Evolutionary conservation across 768 basidiomycete species (phyloP).

Genomic region (Punctularia strigosozonata): DNA sequence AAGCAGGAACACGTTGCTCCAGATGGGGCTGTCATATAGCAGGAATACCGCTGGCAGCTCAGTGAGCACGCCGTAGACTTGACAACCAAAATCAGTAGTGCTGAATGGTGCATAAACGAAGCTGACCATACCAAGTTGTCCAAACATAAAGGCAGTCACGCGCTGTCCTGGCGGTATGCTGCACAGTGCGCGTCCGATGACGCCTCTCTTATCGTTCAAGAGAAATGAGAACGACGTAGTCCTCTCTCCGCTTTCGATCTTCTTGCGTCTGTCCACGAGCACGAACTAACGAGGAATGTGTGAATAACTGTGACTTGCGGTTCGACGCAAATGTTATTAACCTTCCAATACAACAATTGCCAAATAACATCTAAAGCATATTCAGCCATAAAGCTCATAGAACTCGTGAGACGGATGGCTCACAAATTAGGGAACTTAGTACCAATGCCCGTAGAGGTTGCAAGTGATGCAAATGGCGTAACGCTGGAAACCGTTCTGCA

Average conservation of each 20-base stretch:
- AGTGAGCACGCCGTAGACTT: slow-evolving; percentile 78
- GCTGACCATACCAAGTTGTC: slow-evolving; percentile 56
- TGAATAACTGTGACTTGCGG: neutral
- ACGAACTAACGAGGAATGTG: slow-evolving; percentile 44
- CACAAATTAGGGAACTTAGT: slow-evolving; percentile 76
- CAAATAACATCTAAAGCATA: slow-evolving; percentile 66
- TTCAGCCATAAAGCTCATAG: slow-evolving; percentile 9
- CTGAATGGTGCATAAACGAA: slow-evolving; percentile 4
- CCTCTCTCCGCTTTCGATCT: slow-evolving; percentile 86
- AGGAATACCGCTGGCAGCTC: slow-evolving; percentile 78
- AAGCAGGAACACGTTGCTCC: slow-evolving; percentile 71
- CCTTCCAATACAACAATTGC: slow-evolving; percentile 94
- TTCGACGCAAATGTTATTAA: slow-evolving; percentile 12
- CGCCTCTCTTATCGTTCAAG: slow-evolving; percentile 77
- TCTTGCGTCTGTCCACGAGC: slow-evolving; percentile 74
- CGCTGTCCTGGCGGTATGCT: slow-evolving; percentile 50
- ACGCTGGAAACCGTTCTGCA: slow-evolving; percentile 75
- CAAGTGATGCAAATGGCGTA: slow-evolving; percentile 57
- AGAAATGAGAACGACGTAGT: slow-evolving; percentile 86
- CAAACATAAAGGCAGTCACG: slow-evolving; percentile 67
- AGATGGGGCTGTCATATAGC: slow-evolving; percentile 68
- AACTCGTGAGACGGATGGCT: slow-evolving; percentile 18
- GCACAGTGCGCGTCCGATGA: slow-evolving; percentile 64
- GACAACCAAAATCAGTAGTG: slow-evolving; percentile 2
- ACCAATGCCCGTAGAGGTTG: slow-evolving; percentile 62